Conservation (phyloP, 2,329 filamentous ascomycete species). For the Fusarium poae region DNA sequence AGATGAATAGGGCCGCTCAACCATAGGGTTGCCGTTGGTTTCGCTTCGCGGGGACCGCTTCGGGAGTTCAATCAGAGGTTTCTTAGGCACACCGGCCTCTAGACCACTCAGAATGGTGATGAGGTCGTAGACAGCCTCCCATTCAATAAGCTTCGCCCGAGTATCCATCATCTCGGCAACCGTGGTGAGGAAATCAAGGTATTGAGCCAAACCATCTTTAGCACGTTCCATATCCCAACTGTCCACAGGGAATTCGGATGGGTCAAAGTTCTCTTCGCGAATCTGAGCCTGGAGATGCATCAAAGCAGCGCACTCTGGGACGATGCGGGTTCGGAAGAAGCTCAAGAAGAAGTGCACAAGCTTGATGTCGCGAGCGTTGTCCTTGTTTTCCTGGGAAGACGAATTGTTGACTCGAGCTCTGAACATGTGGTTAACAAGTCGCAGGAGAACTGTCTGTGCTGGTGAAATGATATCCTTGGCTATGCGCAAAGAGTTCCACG, state of each 20-base stretch:
- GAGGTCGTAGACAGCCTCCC: slow-evolving; percentile 91
- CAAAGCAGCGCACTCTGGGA: slow-evolving; percentile 92
- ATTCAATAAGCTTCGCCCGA: slow-evolving; percentile 87
- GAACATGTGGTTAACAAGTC: slow-evolving; percentile 91
- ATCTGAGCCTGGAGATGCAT: slow-evolving; percentile 96
- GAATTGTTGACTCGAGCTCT: slow-evolving; percentile 64
- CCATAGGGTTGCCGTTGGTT: slow-evolving; percentile 53
- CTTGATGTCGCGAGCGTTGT: slow-evolving; percentile 68
- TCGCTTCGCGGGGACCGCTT: slow-evolving; percentile 48
- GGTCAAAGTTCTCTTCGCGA: slow-evolving; percentile 78
- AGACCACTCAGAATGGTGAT: slow-evolving; percentile 88
- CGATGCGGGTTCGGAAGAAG: slow-evolving; percentile 91
- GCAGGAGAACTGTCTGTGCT: slow-evolving; percentile 91
- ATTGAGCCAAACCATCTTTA: slow-evolving; percentile 94
- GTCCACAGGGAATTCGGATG: slow-evolving; percentile 92
- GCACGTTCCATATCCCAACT: slow-evolving; percentile 98
- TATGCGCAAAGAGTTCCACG: slow-evolving; percentile 91
- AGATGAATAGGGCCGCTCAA: slow-evolving; percentile 74
- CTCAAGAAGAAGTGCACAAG: slow-evolving; percentile 91
- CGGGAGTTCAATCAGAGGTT: slow-evolving; percentile 69
- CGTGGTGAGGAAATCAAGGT: slow-evolving; percentile 92
- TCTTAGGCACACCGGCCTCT: slow-evolving; percentile 88
- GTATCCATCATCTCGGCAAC: slow-evolving; percentile 87
- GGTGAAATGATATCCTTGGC: slow-evolving; percentile 97
- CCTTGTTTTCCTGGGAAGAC: slow-evolving; percentile 62